Base-by-base conservation (phyloP, 2,329 filamentous ascomycete genomes). In the Talaromyces sp. region DNA sequence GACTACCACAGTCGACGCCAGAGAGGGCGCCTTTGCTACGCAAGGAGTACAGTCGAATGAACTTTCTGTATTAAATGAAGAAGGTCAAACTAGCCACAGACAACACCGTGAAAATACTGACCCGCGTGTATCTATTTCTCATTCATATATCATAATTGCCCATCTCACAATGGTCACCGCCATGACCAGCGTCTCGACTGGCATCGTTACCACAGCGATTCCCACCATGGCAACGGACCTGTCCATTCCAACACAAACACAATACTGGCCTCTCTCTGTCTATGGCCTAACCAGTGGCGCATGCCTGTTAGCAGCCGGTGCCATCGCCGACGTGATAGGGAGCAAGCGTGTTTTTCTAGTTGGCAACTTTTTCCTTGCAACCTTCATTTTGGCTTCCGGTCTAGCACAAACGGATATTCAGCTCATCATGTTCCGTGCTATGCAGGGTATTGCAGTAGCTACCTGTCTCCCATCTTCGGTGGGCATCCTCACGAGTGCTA, bases 321-420 rank as follows among this genome's bases (percentile, higher is more conserved):
- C 79, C 1, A 65, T 81, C 6, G 72, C 77, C 5, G 79, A 82
- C 67, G 70, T 78, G 0, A 70, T 81, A 13, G 80, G 80, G 2
- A 72, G 70, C 28, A 68, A 76, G 25, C 64, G 69, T 5, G 72
- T 81, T 62, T 79, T 78, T 56, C 69, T 81, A 3, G 65, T 71
- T 0, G 80, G 79, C 0, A 75, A 68, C 35, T 64, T 78, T 4
- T 61, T 79, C 4, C 69, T 76, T 52, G 70, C 68, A 35, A 63
- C 69, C 4, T 77, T 74, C 40, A 75, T 73, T 1, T 61, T 80
- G 2, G 73, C 72, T 1, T 76, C 73, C 59, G 77, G 76, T 0
- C 63, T 75, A 5, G 63, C 70, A 7, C 63, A 59, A 35, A 72
- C 67, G 0, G 69, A 66, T 5, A 63, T 69, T n/a, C 70, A 79